phyloP scores from a whole-genome alignment of 2,329 filamentous ascomycete species.

The Monosporascus sp. region DNA sequence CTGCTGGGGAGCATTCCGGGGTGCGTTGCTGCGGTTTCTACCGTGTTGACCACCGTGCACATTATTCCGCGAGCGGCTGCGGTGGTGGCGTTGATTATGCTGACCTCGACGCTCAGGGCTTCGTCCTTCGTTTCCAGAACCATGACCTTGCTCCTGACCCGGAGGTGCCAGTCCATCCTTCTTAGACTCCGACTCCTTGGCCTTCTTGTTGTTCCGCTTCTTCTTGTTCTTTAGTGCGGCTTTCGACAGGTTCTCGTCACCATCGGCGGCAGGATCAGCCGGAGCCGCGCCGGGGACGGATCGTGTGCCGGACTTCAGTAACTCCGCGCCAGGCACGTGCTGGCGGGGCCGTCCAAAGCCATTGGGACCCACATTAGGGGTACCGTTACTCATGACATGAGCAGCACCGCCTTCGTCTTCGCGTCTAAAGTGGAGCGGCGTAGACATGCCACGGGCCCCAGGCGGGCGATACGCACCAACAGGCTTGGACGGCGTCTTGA shows the following conservation, averaged over 20 bases:
- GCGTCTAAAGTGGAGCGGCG: slow-evolving; percentile 91
- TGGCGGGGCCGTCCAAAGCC: slow-evolving; percentile 75
- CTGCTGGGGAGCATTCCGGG: slow-evolving; percentile 31
- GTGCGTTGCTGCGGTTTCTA: slow-evolving; percentile 45
- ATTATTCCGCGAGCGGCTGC: slow-evolving; percentile 49
- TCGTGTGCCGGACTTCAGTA: slow-evolving; percentile 48
- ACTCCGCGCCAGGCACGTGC: slow-evolving; percentile 81
- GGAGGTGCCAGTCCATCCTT: slow-evolving; percentile 41
- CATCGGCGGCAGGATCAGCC: slow-evolving; percentile 53
- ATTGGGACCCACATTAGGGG: slow-evolving; percentile 63
- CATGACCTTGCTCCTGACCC: slow-evolving; percentile 33
- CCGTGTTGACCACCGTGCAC: slow-evolving; percentile 37
- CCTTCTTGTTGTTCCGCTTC: slow-evolving; percentile 89
- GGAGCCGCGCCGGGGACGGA: slow-evolving; percentile 64
- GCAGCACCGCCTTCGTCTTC: slow-evolving; percentile 94
- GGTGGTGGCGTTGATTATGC: slow-evolving; percentile 42
- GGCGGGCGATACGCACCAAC: slow-evolving; percentile 96
- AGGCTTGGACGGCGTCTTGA: slow-evolving; percentile 93
- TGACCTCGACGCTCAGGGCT: slow-evolving; percentile 63
- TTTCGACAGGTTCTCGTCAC: slow-evolving; percentile 74
- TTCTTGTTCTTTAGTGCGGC: slow-evolving; percentile 95
- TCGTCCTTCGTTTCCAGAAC: slow-evolving; percentile 46
- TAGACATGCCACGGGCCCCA: slow-evolving; percentile 81
- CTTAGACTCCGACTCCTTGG: slow-evolving; percentile 69
- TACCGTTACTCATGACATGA: slow-evolving; percentile 73